These are phyloP conservation scores for Boletus reticulatus DNA, from an alignment of 768 basidiomycete genomes.

Conservation along the genomic window DNA sequence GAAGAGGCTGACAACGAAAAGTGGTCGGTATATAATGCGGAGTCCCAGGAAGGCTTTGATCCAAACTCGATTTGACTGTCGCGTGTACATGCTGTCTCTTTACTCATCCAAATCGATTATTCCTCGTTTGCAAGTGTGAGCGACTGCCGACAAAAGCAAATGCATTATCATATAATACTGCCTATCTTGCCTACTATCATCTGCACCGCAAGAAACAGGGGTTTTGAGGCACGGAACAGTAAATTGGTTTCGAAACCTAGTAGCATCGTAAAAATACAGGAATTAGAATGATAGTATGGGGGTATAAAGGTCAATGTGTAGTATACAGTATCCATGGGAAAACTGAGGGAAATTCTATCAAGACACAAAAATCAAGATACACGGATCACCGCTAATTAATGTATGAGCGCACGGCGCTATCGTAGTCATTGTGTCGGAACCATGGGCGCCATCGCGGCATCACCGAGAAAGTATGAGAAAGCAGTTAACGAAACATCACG, in stretches of 20 bases:
- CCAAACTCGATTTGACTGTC: background rate
- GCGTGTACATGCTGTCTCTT: background rate
- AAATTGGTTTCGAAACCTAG: background rate
- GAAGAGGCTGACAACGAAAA: constrained; percentile 1
- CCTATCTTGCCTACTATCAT: no score
- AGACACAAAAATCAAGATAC: background rate
- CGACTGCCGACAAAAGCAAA: background rate
- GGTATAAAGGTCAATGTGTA: background rate
- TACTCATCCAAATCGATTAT: background rate
- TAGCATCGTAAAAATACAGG: constrained; percentile 7
- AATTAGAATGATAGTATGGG: constrained; percentile 1
- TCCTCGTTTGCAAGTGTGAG: background rate
- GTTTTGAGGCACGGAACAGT: background rate
- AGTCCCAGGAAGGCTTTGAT: background rate
- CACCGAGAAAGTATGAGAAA: background rate
- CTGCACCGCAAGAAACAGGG: no score
- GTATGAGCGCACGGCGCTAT: constrained; percentile 19
- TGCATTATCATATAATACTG: no score
- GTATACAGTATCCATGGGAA: constrained; percentile 7
- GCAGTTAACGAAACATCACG: constrained; percentile 36
- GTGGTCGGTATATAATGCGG: background rate
- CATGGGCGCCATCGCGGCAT: constrained; percentile 17
- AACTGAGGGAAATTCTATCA: background rate
- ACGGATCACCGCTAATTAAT: background rate
- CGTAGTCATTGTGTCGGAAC: background rate